Percentiles rank a stretch among this genome's conserved stretches.
phyloP scores from a whole-genome alignment of 768 basidiomycete genomes.

The Udeniomyces megalosporus region DNA sequence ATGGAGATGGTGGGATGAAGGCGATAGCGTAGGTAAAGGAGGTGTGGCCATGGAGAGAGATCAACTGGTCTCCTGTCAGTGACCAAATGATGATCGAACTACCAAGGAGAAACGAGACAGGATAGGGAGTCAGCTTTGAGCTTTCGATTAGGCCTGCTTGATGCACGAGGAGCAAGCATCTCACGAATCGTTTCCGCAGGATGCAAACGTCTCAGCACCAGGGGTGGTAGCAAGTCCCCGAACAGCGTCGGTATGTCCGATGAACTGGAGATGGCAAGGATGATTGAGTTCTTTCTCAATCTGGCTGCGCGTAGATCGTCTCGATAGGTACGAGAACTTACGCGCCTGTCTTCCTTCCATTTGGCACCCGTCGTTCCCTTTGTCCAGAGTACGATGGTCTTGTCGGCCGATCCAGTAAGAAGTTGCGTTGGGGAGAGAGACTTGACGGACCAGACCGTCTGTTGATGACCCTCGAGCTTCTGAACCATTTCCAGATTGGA shows the following conservation, averaged over 20 bases:
- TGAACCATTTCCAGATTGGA: slow-evolving; percentile 43
- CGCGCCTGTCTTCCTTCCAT: slow-evolving; percentile 40
- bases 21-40: slow-evolving; percentile 89
- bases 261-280: slow-evolving; percentile 31
- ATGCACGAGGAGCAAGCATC: slow-evolving; percentile 14
- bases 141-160: background rate
- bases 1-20: slow-evolving; percentile 40
- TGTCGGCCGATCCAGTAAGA: slow-evolving; percentile 72
- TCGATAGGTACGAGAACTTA: background rate
- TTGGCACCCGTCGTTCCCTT: slow-evolving; percentile 47
- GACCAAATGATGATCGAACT: slow-evolving; percentile 92
- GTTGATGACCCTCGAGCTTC: slow-evolving; percentile 67
- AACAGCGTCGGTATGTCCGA: slow-evolving; percentile 82
- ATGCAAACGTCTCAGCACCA: slow-evolving; percentile 67
- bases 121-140: background rate
- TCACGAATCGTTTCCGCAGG: slow-evolving; percentile 85
- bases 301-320: background rate
- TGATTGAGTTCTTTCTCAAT: background rate
- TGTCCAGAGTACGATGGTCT: slow-evolving; percentile 76
- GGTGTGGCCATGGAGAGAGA: slow-evolving; percentile 79
- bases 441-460: slow-evolving; percentile 87
- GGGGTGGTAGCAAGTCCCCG: slow-evolving; percentile 64
- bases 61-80: slow-evolving; percentile 56
- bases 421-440: slow-evolving; percentile 34
- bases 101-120: slow-evolving; percentile 8